Evolutionary conservation across 768 basidiomycete species (phyloP), one percentile per base, ranked within the genome.

Genomic region (Boletus sensibilis): DNA sequence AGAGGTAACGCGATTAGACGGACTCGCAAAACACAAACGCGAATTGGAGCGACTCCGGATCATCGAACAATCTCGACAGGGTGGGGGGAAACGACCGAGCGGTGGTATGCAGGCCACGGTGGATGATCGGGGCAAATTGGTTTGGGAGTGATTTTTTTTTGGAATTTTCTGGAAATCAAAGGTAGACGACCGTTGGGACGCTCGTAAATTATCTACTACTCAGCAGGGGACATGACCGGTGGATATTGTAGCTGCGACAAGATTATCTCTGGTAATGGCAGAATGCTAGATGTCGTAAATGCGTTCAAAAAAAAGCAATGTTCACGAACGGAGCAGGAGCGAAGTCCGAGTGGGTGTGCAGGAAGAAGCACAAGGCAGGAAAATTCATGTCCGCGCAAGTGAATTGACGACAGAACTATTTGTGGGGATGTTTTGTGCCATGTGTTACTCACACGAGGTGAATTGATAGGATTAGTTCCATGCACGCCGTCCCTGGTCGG

Each of bases 31-130:
- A 61, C 87, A 91, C 68, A 79, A 81, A 61, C 77, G 81, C 41
- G 84, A 84, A 63, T 65, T 83, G 57, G 88, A 90, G 69, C 74
- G 70, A 29, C 75, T 66, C 12, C 75, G 76, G 58, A 82, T 85
- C 53, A 77, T 73, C 33, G 84, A 83, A 58, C 72, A 73, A 44
- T 66, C 72, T 31, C 61, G 52, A 52, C 65, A 65, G 43, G 63
- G 68, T 38, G 65, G 68, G 8, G 54, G 68, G 47, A 59, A 68
- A 52, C 38, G 66, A 42, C 56, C 72, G 16, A 76, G 83, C 59
- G 84, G 85, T 13, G 85, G 85, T 18, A 85, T 85, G 83, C 78
- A 72, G n/a, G 82, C 85, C 0, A 71, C 65, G n/a, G 81, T 87
- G 27, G 80, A 85, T 60, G 76, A 76, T 39, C 71, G 68, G 23